A percentile compares a stretch with the other conserved stretches of the same genome.
Evolutionary conservation across 805 yeast species (phyloP).

Genomic region (Zygoascus biomembranicola): DNA sequence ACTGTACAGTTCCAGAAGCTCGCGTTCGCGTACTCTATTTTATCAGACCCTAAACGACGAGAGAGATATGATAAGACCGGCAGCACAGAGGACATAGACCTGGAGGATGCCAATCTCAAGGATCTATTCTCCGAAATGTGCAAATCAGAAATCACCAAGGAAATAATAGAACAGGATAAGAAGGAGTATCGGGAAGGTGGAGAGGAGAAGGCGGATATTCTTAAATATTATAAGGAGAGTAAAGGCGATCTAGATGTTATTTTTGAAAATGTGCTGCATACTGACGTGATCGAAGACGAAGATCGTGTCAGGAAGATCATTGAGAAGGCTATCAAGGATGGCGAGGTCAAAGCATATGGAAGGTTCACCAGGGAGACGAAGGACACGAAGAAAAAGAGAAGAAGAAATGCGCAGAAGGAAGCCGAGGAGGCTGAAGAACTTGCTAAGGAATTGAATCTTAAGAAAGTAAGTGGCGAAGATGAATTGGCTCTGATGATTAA

Average conservation of each 20-base stretch:
- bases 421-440: constrained; percentile 48
- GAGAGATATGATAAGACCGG: constrained; percentile 66
- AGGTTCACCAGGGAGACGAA: constrained; percentile 45
- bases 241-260: constrained; percentile 63
- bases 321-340: constrained; percentile 34
- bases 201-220: constrained; percentile 45
- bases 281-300: constrained; percentile 59
- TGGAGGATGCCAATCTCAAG: constrained; percentile 26
- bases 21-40: constrained; percentile 65
- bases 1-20: constrained; percentile 51
- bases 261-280: constrained; percentile 72
- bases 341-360: constrained; percentile 31
- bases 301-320: constrained; percentile 49
- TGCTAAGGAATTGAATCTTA: constrained; percentile 43
- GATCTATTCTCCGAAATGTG: constrained; percentile 31
- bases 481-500: constrained; percentile 32
- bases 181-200: constrained; percentile 45
- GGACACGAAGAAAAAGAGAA: constrained; percentile 38
- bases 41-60: constrained; percentile 51
- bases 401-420: constrained; percentile 31
- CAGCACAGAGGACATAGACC: constrained; percentile 37
- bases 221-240: constrained; percentile 45
- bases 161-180: constrained; percentile 59
- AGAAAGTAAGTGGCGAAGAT: constrained; percentile 24
- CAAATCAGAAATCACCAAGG: constrained; percentile 30